These are phyloP conservation scores for Grammothele lineata DNA, from an alignment of 768 basidiomycete species.

Conservation along the genomic window DNA sequence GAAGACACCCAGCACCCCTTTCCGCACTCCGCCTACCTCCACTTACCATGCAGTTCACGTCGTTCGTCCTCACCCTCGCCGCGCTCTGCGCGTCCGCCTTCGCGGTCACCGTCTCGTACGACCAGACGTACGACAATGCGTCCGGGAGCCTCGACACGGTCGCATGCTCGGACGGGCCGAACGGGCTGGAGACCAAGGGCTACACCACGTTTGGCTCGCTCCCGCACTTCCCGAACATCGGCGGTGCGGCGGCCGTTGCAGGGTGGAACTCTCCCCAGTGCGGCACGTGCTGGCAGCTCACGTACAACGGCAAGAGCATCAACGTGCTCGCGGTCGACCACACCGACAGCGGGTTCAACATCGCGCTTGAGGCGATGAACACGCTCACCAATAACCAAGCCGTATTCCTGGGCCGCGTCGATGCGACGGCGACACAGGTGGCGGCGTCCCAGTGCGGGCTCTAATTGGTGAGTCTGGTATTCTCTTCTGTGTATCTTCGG, in stretches of 20 bases:
- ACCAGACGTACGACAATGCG: conserved; percentile 32
- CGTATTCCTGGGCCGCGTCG: conserved; percentile 42
- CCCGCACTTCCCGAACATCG: conserved; percentile 34
- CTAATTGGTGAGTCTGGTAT: conserved; percentile 16
- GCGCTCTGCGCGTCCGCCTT: conserved; percentile 11
- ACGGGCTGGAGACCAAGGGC: conserved; percentile 32
- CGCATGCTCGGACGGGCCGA: conserved; percentile 35
- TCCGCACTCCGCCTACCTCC: neutral
- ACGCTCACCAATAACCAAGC: conserved; percentile 38
- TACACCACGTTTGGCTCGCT: conserved; percentile 36
- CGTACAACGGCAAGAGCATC: conserved; percentile 25
- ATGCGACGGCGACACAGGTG: conserved; percentile 41
- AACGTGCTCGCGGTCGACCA: conserved; percentile 29
- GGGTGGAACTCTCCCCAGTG: conserved; percentile 28
- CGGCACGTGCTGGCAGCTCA: conserved; percentile 33
- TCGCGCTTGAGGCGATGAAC: conserved; percentile 33
- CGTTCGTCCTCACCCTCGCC: conserved; percentile 16
- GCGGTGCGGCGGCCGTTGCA: conserved; percentile 29
- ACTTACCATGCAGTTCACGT: conserved; percentile 26
- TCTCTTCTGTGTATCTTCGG: neutral
- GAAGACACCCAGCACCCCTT: neutral
- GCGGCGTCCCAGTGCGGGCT: conserved; percentile 47
- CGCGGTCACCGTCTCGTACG: conserved; percentile 32
- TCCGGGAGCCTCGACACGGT: conserved; percentile 25
- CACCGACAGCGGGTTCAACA: conserved; percentile 30